Evolutionary conservation across 2,329 filamentous ascomycete genomes (phyloP).

Genomic region (Alternaria longipes): DNA sequence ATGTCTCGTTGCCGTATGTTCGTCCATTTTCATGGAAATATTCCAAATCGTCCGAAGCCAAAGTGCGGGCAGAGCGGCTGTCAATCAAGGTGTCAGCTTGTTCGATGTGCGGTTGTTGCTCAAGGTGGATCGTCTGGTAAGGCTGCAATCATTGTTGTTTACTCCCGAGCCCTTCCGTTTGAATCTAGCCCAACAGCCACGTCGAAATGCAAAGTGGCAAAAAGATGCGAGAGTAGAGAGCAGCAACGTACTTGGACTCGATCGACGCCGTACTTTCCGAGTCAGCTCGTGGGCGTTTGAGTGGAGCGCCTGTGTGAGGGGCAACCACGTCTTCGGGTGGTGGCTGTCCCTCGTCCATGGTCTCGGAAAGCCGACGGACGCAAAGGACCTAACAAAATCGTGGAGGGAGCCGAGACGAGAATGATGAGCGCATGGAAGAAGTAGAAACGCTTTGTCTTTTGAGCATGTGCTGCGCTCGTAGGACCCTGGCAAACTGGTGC

Average conservation of each 20-base stretch:
- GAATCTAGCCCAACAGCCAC: constrained; percentile 1
- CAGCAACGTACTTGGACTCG: constrained; percentile 46
- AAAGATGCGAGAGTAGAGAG: constrained; percentile 9
- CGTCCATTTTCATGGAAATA: constrained; percentile 69
- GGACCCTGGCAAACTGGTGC: constrained; percentile 16
- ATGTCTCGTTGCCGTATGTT: constrained; percentile 68
- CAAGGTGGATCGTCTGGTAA: not conserved
- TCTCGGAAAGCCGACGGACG: constrained; percentile 40
- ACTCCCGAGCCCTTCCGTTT: not conserved
- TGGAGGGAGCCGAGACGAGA: constrained; percentile 25
- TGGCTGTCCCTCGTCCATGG: constrained; percentile 51
- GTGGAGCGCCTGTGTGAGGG: constrained; percentile 46
- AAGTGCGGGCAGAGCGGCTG: constrained; percentile 50
- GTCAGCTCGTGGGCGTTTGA: constrained; percentile 45
- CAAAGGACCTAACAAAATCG: constrained; percentile 25
- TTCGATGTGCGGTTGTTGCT: not conserved
- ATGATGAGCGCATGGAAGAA: constrained; percentile 19
- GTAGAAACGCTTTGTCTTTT: constrained; percentile 5
- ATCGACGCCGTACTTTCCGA: constrained; percentile 45
- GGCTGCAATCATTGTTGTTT: not conserved
- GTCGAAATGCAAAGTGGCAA: not conserved
- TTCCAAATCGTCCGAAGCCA: constrained; percentile 60
- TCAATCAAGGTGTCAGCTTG: constrained; percentile 11
- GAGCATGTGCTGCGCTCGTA: constrained; percentile 15
- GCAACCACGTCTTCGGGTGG: constrained; percentile 48